A percentile compares a stretch with the other conserved stretches of the same genome.
These are phyloP conservation scores for Crithidia mellificae DNA, from an alignment of 208 protist species.

Conservation along the genomic window DNA sequence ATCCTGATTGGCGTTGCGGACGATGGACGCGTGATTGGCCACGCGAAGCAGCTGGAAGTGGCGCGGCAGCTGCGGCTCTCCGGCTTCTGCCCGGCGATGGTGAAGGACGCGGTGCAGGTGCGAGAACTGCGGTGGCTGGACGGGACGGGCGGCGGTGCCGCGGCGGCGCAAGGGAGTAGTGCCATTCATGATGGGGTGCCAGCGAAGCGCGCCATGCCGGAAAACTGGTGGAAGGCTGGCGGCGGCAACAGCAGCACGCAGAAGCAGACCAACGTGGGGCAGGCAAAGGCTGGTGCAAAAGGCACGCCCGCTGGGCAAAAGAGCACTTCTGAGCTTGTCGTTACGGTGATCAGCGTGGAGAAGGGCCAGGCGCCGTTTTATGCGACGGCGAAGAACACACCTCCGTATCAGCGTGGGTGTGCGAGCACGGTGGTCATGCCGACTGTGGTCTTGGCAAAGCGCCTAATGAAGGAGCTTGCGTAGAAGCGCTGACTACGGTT, in stretches of 20 bases:
- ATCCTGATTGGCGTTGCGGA: constrained; percentile 80
- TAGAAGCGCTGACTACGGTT: too few relatives aligned
- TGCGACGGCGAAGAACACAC: constrained; percentile 41
- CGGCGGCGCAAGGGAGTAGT: not conserved
- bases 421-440: constrained; percentile 79
- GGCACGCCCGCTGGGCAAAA: too few relatives aligned
- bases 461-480: constrained; percentile 54
- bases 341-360: constrained; percentile 72
- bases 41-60: constrained; percentile 44
- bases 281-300: not conserved
- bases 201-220: constrained; percentile 42
- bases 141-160: not conserved
- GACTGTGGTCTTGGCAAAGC: constrained; percentile 42
- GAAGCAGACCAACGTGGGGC: not conserved
- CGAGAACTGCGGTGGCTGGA: constrained; percentile 60
- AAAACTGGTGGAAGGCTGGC: constrained; percentile 70
- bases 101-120: constrained; percentile 63
- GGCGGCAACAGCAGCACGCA: not conserved
- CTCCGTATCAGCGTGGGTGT: constrained; percentile 75
- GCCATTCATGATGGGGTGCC: not conserved
- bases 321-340: constrained; percentile 18
- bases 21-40: constrained; percentile 62
- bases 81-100: constrained; percentile 86
- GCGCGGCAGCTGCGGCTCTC: constrained; percentile 49
- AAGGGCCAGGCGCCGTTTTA: constrained; percentile 82